These are phyloP conservation scores for Trichoderma brevicompactum DNA, from an alignment of 2,329 filamentous ascomycete species.

Conservation along the genomic window DNA sequence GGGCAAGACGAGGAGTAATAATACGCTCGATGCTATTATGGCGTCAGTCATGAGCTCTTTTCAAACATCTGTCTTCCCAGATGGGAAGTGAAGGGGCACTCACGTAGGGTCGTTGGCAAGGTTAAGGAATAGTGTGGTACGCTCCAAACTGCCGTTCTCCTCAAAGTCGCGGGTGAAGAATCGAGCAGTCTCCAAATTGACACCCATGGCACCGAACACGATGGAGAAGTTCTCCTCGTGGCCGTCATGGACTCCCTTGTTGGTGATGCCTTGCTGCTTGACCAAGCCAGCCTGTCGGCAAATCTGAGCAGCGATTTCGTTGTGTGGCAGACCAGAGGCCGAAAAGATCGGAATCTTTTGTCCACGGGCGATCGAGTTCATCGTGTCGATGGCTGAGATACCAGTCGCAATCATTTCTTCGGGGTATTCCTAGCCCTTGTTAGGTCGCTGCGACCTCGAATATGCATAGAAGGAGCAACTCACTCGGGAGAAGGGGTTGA, in stretches of 20 bases:
- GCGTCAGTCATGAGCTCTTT: slow-evolving; percentile 30
- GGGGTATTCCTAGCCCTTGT: slow-evolving; percentile 76
- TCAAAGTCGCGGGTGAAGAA: slow-evolving; percentile 99
- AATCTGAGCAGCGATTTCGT: slow-evolving; percentile 99
- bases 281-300: slow-evolving; percentile 96
- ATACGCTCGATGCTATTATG: slow-evolving; percentile 89
- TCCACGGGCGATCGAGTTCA: slow-evolving; percentile 97
- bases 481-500: slow-evolving; percentile 97
- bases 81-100: slow-evolving; percentile 43
- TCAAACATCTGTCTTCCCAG: neutral
- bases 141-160: slow-evolving; percentile 98
- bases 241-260: slow-evolving; percentile 93
- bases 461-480: neutral
- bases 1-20: slow-evolving; percentile 95
- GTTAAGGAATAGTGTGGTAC: slow-evolving; percentile 96
- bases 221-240: slow-evolving; percentile 99
- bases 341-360: slow-evolving; percentile 99
- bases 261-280: slow-evolving; percentile 73
- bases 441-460: neutral
- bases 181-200: slow-evolving; percentile 97
- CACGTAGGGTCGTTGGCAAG: slow-evolving; percentile 98
- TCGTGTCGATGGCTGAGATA: slow-evolving; percentile 98
- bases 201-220: slow-evolving; percentile 99
- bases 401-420: slow-evolving; percentile 99
- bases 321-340: slow-evolving; percentile 95